Conservation (phyloP, 2,329 filamentous ascomycete genomes). For the Neopestalotiopsis rosae region DNA sequence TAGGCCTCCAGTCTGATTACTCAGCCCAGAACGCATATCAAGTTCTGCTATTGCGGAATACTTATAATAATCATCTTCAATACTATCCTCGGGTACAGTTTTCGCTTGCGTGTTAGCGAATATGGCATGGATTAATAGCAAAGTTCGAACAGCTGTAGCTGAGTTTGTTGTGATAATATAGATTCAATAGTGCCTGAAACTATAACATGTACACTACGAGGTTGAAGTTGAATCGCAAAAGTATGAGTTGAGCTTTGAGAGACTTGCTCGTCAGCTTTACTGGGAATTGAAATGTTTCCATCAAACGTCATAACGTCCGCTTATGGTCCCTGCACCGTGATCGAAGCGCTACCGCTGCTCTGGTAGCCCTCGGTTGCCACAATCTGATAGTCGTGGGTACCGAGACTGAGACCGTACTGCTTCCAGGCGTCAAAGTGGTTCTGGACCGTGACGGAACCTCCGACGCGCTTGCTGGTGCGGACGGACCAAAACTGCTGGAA, state of each 20-base stretch:
- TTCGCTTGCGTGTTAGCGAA: neutral
- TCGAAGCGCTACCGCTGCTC: conserved; percentile 18
- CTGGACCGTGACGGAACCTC: conserved; percentile 40
- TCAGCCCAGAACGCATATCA: neutral
- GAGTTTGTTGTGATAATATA: neutral
- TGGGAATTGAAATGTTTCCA: neutral
- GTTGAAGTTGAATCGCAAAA: neutral
- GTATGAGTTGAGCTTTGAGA: neutral
- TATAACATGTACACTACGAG: neutral
- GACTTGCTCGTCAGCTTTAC: neutral
- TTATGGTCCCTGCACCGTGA: conserved; percentile 16
- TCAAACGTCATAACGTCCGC: neutral
- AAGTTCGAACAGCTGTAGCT: neutral
- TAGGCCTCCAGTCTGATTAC: neutral
- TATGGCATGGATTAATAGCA: no score
- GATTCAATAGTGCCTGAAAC: neutral
- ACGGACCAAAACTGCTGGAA: conserved; percentile 61
- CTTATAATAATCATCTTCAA: neutral
- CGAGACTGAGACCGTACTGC: conserved; percentile 35
- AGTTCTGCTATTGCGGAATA: neutral
- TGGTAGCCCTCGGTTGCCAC: conserved; percentile 22
- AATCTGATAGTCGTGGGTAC: conserved; percentile 42
- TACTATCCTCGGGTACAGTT: neutral
- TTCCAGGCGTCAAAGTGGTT: conserved; percentile 42
- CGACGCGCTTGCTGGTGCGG: conserved; percentile 52